Percentiles rank a stretch among this genome's conserved stretches.
These are phyloP conservation scores for Chytridium lagenaria DNA, from an alignment of 371 early-diverging fungal species.

Conservation along the genomic window DNA sequence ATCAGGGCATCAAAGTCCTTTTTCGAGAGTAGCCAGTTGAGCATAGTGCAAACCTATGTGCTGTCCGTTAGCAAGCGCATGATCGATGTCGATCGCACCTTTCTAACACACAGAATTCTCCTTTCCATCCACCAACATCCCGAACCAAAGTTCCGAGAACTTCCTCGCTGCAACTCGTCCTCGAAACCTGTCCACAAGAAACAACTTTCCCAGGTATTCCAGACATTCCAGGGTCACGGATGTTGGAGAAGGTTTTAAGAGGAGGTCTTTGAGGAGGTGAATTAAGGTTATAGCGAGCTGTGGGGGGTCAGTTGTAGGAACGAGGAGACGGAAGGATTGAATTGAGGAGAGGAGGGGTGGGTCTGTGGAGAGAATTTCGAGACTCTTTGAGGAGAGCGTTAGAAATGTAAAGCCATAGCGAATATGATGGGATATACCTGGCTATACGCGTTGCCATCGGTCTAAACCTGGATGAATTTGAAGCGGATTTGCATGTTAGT, in stretches of 20 bases:
- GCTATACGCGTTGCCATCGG: not conserved
- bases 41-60: not conserved
- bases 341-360: not conserved
- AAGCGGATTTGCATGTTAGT: no score
- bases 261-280: no score
- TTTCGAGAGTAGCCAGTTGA: slow-evolving; percentile 5
- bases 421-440: not conserved
- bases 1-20: not conserved
- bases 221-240: not conserved
- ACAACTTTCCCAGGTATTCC: not conserved
- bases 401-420: no score
- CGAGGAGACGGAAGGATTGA: not conserved
- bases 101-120: not conserved
- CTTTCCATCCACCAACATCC: not conserved
- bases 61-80: no score
- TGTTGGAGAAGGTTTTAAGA: no score
- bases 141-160: not conserved
- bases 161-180: not conserved
- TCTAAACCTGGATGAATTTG: not conserved
- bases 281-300: no score
- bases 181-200: not conserved
- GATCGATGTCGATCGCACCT: no score
- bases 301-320: no score
- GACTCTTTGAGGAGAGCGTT: not conserved
- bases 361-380: not conserved